Base-by-base conservation (phyloP, 768 basidiomycete species). In the Candolleomyces eurysporus region DNA sequence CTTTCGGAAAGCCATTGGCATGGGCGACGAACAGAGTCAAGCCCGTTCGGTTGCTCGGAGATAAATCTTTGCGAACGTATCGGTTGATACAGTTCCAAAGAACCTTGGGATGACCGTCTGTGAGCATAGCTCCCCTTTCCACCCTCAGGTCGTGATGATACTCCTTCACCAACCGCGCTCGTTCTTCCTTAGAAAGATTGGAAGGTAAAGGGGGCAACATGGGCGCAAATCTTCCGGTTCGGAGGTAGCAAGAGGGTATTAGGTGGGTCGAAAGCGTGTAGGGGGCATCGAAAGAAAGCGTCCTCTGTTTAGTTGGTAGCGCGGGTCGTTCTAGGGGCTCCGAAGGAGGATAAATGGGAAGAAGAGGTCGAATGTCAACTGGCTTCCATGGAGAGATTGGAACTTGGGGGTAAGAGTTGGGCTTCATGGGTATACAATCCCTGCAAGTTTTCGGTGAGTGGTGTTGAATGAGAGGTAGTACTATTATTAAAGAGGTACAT, bases 1-100 rank as follows among this genome's bases (percentile, higher is more conserved):
- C 93, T 71, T 95, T 96, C 51, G 84, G 85, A 66, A 96, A 89
- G 1, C 95, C 94, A 72, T 92, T 96, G 2, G 92, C 92, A 70
- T 96, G 94, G 4, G 85, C 84, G 51, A 91, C 77, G 63, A 95
- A 82, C 56, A 96, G 72, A 0, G 92, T 96, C 10, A 91, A 56
- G 0, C 89, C 84, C 13, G 75, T 73, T 22, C 67, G 69, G 46
- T 58, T 63, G 36, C 57, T 61, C 16, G 42, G 61, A 10, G 65
- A 62, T 17, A 71, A 50, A 8, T 69, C 75, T 48, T 71, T 73
- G 66, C 78, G 78, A 31, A 82, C 81, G 70, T 89, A 93, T 46
- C 92, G 83, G 67, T 94, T 92, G 39, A 87, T 69, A 56, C 83
- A 87, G 56, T 83, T 86, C 90, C 90, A 92, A 57, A 93, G 71